phyloP scores from a whole-genome alignment of 2,329 filamentous ascomycete species.

The Pseudogymnoascus sp. region DNA sequence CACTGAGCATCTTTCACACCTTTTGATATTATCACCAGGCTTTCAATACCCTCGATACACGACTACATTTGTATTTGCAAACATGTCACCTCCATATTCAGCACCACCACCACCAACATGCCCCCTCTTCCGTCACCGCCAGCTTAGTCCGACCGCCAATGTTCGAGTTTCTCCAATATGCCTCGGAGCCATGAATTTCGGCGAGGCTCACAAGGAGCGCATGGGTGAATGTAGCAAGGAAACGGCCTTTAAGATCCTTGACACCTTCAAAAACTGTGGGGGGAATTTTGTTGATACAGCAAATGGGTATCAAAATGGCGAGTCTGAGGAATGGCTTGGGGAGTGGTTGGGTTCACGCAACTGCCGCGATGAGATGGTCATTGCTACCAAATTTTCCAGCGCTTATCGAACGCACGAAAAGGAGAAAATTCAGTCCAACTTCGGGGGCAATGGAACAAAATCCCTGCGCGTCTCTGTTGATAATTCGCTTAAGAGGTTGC shows the following conservation, averaged over 20 bases:
- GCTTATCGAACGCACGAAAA: constrained; percentile 29
- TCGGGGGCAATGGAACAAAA: constrained; percentile 36
- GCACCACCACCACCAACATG: constrained; percentile 20
- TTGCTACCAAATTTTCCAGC: constrained; percentile 49
- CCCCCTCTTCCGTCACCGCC: constrained; percentile 19
- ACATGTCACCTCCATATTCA: not conserved
- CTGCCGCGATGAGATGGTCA: constrained; percentile 47
- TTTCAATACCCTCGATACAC: too few species aligned
- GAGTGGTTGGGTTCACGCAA: constrained; percentile 48
- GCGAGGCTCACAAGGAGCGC: constrained; percentile 40
- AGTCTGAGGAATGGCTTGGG: constrained; percentile 52
- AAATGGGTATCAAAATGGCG: constrained; percentile 49
- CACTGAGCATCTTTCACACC: too few species aligned
- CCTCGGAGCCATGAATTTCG: constrained; percentile 37
- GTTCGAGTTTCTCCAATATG: constrained; percentile 30
- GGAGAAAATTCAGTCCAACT: constrained; percentile 36
- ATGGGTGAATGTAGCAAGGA: constrained; percentile 52
- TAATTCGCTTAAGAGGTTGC: constrained; percentile 36
- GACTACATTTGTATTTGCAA: too few species aligned
- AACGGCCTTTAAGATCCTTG: constrained; percentile 49
- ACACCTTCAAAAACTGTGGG: constrained; percentile 47
- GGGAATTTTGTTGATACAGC: constrained; percentile 64
- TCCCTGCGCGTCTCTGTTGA: constrained; percentile 34
- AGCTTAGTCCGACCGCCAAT: constrained; percentile 27
- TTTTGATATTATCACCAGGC: too few species aligned